These are phyloP conservation scores for Oryza meyeriana DNA, from an alignment of 176 grass and related monocot genomes.

Conservation along the genomic window DNA sequence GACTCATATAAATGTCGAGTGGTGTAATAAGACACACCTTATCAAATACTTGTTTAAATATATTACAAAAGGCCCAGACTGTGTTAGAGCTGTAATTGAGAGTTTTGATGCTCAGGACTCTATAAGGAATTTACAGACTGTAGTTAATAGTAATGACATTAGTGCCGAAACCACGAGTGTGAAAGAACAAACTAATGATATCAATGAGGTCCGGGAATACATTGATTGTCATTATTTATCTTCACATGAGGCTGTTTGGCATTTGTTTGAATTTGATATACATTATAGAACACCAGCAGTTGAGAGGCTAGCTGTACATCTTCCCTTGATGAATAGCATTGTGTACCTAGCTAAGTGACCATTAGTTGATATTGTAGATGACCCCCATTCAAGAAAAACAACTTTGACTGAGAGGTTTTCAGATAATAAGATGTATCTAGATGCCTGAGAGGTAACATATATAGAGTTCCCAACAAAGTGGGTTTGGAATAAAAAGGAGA, in stretches of 20 bases:
- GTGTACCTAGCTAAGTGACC: no score
- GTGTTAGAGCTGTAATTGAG: background rate
- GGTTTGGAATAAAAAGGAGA: background rate
- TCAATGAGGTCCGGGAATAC: background rate
- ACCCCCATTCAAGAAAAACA: no score
- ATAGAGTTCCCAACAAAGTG: slow-evolving; percentile 20
- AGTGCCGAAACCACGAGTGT: background rate
- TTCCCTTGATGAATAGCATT: no score
- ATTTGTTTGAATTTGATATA: slow-evolving; percentile 1
- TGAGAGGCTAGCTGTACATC: slow-evolving; percentile 24
- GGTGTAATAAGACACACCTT: no score
- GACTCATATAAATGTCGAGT: background rate
- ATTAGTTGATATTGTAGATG: no score
- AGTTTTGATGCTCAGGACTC: background rate
- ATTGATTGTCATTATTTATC: no score
- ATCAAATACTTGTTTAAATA: no score
- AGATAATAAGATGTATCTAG: background rate
- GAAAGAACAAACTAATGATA: background rate
- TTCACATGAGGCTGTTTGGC: no score
- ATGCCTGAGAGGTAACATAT: background rate
- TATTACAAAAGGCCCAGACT: no score
- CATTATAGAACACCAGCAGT: slow-evolving; percentile 15
- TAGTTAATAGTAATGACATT: no score
- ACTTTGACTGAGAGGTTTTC: slow-evolving; percentile 17
- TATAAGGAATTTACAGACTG: background rate